Evolutionary conservation across 805 yeast species (phyloP).

Genomic region (Ogataea trehalophila): DNA sequence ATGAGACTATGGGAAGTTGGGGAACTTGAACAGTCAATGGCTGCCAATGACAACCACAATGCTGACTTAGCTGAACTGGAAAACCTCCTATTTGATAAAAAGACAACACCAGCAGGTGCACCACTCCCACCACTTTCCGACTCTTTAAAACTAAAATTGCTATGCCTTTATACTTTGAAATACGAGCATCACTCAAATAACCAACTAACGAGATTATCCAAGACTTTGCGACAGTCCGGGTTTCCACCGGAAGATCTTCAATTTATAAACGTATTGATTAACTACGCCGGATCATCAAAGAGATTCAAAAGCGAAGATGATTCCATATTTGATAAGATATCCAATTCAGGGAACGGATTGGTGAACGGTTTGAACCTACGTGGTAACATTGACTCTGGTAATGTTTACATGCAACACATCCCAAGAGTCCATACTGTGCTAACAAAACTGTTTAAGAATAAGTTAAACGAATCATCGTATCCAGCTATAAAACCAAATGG

Average conservation of each 20-base stretch:
- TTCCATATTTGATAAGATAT: conserved; percentile 23
- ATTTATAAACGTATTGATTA: conserved; percentile 42
- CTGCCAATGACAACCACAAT: conserved; percentile 53
- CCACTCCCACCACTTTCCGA: conserved; percentile 37
- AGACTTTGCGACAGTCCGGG: conserved; percentile 33
- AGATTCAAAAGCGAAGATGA: conserved; percentile 37
- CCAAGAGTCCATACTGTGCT: conserved; percentile 61
- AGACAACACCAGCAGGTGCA: conserved; percentile 16
- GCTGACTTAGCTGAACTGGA: conserved; percentile 55
- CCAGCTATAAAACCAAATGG: conserved; percentile 17
- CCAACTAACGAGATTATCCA: conserved; percentile 36
- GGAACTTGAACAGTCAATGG: conserved; percentile 83
- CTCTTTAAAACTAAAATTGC: conserved; percentile 62
- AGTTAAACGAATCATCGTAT: conserved; percentile 27
- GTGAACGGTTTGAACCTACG: conserved; percentile 32
- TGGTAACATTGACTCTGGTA: conserved; percentile 43
- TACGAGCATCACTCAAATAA: conserved; percentile 52
- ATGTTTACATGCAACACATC: conserved; percentile 86
- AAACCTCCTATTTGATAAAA: conserved; percentile 40
- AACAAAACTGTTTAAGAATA: conserved; percentile 36
- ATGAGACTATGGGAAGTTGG: conserved; percentile 76
- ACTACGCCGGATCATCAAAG: conserved; percentile 38
- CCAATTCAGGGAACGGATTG: conserved; percentile 20
- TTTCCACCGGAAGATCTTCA: conserved; percentile 34
- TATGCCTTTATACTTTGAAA: conserved; percentile 68